Percentiles rank a stretch among this genome's conserved stretches.
Conservation (phyloP, 1,139 yeast species). For the Candida dubliniensis region DNA sequence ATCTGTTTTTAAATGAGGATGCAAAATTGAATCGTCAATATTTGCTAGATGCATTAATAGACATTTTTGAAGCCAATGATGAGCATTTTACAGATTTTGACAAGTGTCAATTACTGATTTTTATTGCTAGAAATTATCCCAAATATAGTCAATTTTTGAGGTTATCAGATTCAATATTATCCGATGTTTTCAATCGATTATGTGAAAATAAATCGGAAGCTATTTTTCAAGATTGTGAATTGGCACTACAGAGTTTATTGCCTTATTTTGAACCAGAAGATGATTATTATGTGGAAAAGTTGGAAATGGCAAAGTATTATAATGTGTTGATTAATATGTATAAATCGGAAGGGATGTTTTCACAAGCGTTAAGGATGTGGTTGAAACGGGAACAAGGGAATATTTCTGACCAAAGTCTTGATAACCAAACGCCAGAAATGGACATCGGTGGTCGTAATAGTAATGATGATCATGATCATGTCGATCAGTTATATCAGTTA, state of each 20-base stretch:
- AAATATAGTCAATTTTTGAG: constrained; percentile 78
- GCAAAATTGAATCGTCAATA: constrained; percentile 57
- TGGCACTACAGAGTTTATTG: constrained; percentile 68
- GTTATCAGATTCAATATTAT: constrained; percentile 58
- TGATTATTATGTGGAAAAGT: constrained; percentile 45
- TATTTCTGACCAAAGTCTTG: no score
- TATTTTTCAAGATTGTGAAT: constrained; percentile 61
- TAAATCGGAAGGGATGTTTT: constrained; percentile 50
- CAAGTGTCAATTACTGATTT: constrained; percentile 54
- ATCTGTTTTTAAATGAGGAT: constrained; percentile 54
- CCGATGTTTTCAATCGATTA: constrained; percentile 48
- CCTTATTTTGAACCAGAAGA: constrained; percentile 58
- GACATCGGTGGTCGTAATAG: not conserved
- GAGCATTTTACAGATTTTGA: constrained; percentile 33
- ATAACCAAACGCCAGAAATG: no score
- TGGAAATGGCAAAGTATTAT: constrained; percentile 55
- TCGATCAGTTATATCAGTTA: constrained; percentile 23
- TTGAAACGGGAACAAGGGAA: constrained; percentile 17
- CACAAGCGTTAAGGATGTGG: constrained; percentile 49
- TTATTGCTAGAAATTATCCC: constrained; percentile 73
- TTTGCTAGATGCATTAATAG: constrained; percentile 64
- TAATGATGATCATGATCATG: constrained; percentile 12
- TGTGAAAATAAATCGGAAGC: constrained; percentile 44
- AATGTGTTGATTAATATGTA: constrained; percentile 61
- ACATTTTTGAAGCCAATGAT: constrained; percentile 40